Conservation (phyloP, 1,284 basidiomycete species). For the Irpex lacteus region DNA sequence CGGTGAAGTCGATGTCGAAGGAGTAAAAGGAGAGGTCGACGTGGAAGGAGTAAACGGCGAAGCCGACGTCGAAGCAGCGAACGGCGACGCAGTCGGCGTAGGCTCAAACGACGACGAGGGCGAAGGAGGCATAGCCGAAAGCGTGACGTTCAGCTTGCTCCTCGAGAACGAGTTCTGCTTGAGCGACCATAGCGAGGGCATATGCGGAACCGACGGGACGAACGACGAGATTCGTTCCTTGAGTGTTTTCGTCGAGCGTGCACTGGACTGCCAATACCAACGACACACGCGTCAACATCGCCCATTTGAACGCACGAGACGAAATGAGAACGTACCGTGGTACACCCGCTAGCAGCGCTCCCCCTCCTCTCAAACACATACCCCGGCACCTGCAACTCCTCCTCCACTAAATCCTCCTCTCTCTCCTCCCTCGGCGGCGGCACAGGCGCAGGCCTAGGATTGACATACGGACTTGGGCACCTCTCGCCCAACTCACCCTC, state of each 20-base stretch:
- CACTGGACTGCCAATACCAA: slow-evolving; percentile 5
- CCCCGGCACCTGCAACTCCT: slow-evolving; percentile 16
- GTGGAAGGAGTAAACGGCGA: slow-evolving; percentile 14
- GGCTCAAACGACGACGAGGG: slow-evolving; percentile 3
- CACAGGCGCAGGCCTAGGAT: slow-evolving; percentile 13
- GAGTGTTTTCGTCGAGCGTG: slow-evolving; percentile 21
- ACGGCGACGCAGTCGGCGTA: background rate
- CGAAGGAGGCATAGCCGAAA: slow-evolving; percentile 20
- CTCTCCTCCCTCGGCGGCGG: background rate
- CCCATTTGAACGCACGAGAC: background rate
- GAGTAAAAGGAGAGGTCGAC: background rate
- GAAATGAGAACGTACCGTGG: slow-evolving; percentile 19
- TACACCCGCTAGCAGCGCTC: slow-evolving; percentile 23
- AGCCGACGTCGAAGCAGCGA: background rate
- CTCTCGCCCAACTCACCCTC: slow-evolving; percentile 5
- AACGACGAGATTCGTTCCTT: slow-evolving; percentile 21
- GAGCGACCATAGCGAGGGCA: slow-evolving; percentile 5
- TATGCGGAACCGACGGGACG: slow-evolving; percentile 18
- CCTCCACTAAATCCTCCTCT: background rate
- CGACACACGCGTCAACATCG: background rate
- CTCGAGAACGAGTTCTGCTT: slow-evolving; percentile 19
- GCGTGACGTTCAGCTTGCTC: slow-evolving; percentile 24
- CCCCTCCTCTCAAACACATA: slow-evolving; percentile 28
- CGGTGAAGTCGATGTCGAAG: background rate
- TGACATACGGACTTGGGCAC: slow-evolving; percentile 7